Base-by-base conservation (phyloP, 2,329 filamentous ascomycete species). In the Sporothrix humicola region DNA sequence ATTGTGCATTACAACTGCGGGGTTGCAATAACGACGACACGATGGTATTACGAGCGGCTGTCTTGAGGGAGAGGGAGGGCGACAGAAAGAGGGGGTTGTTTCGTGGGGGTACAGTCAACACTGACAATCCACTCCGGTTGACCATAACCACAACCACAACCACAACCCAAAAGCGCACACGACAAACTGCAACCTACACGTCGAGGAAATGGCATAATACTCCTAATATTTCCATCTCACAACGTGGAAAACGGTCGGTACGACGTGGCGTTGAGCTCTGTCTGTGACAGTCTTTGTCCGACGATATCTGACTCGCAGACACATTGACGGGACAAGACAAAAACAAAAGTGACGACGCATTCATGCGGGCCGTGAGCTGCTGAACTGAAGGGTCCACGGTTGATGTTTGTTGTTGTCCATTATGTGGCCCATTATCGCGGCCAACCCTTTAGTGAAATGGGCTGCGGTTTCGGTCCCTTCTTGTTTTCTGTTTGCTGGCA, bases 1-100 rank as follows among this genome's bases (percentile, higher is more conserved):
- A 68, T 68, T n/a, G 23, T 50, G 15, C 26, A 50, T 26, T 68
- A 46, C 66, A 65, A 72, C 59, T 66, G 71, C 59, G 59, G 71
- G 59, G 71, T 63, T 52, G 58, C 71, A 44, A 72, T 44, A 52
- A 17, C 52, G n/a, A 71, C 69, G 23, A 61, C 69, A 15, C 26
- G 17, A 61, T 20, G 13, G 69, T 42, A 63, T 72, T 63, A 50
- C 44, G 69, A 31, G 23, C 17, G 58, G 46, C 46, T 65, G 31
- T 37, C 37, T 65, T 42, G 37, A 26, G 37, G n/a, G 52, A 17
- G 13, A 69, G 61, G 37, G 1, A 26, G 23, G 23, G 23, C 23
- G 48, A 10, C 12, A 68, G 20, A 66, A 37, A 23, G 61, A 48
- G 46, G 65, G 65, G 31, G 31, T 12, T 37, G 31, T 68, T 23